Base-by-base conservation (phyloP, 495 filamentous ascomycete species). In the Neurospora terricola region DNA sequence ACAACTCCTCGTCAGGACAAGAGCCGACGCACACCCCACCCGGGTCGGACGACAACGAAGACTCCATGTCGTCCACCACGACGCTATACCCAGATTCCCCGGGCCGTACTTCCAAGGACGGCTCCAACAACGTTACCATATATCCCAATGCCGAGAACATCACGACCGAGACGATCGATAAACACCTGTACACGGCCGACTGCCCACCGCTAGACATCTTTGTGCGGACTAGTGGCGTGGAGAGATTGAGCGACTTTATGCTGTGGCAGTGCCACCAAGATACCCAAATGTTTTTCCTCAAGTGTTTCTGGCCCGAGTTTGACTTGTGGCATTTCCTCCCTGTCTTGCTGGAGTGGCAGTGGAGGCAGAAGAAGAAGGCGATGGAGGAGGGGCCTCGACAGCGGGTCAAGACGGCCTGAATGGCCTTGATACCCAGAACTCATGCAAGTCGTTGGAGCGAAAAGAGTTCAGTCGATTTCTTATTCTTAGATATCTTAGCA, bases 221-320 rank as follows among this genome's bases (percentile, higher is more conserved):
- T 36, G 86, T 99, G 23, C 87, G 96, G 36, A 99, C 96, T 0
- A 96, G 93, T 70, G 96, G 93, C 37, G 96, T 99, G 12, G 91
- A 94, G 77, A 87, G 96, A 27, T 82, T 99, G 72, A 97, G 93
- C 77, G 96, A 99, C 78, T 99, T 98, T 78, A 94, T 99, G 94
- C 89, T 99, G 70, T 99, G 96, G 96, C 96, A 99, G 81, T 94
- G 92, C 77, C 94, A 98, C 76, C 87, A 96, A 77, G 85, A 95
- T 59, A 98, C 96, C 0, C 91, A 97, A 71, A 91, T 98, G 71
- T 92, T 93, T 45, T 99, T 98, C 82, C 80, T 97, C 48, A 88
- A 97, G 72, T 95, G 93, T 72, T 83, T 98, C 59, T 99, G 96
- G 96, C 96, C 96, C 5, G 94, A 98, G 76, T 97, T 99, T 76